phyloP scores from a whole-genome alignment of 2,329 filamentous ascomycete species.

The Eutypa lata region DNA sequence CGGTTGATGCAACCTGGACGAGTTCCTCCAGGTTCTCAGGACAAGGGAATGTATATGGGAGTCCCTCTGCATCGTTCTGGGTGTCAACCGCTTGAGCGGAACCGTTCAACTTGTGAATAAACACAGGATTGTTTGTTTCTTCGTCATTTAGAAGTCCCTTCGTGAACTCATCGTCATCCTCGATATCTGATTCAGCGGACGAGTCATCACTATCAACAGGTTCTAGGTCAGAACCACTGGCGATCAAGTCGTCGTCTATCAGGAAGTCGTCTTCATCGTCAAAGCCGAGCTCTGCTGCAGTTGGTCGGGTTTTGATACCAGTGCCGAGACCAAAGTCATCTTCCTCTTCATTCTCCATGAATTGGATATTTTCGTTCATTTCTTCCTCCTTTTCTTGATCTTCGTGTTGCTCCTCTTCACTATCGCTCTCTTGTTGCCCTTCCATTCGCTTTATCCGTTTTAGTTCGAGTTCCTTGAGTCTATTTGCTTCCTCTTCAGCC shows the following conservation, averaged over 20 bases:
- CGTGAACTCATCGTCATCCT: slow-evolving; percentile 68
- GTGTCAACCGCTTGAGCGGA: slow-evolving; percentile 41
- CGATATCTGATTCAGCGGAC: slow-evolving; percentile 38
- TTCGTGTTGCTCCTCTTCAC: slow-evolving; percentile 33
- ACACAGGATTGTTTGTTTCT: slow-evolving; percentile 52
- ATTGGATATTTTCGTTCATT: slow-evolving; percentile 11
- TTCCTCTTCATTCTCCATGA: slow-evolving; percentile 42
- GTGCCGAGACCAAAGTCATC: slow-evolving; percentile 59
- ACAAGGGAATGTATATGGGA: slow-evolving; percentile 85
- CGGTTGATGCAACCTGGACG: slow-evolving; percentile 59
- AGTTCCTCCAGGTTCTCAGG: slow-evolving; percentile 76
- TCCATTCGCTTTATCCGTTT: slow-evolving; percentile 83
- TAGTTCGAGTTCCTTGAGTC: slow-evolving; percentile 77
- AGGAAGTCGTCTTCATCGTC: slow-evolving; percentile 95
- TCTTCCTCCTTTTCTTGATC: slow-evolving; percentile 28
- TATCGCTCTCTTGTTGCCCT: slow-evolving; percentile 57
- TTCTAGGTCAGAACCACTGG: slow-evolving; percentile 72
- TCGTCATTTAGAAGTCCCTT: slow-evolving; percentile 62
- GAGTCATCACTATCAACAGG: slow-evolving; percentile 52
- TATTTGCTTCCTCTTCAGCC: slow-evolving; percentile 71
- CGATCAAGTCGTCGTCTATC: slow-evolving; percentile 84
- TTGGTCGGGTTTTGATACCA: slow-evolving; percentile 55
- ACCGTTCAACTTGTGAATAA: slow-evolving; percentile 30
- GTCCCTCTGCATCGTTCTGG: slow-evolving; percentile 48
- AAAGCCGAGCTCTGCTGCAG: slow-evolving; percentile 64